Base-by-base conservation (phyloP, 305 asterid species). In the Solanum hybrid region DNA sequence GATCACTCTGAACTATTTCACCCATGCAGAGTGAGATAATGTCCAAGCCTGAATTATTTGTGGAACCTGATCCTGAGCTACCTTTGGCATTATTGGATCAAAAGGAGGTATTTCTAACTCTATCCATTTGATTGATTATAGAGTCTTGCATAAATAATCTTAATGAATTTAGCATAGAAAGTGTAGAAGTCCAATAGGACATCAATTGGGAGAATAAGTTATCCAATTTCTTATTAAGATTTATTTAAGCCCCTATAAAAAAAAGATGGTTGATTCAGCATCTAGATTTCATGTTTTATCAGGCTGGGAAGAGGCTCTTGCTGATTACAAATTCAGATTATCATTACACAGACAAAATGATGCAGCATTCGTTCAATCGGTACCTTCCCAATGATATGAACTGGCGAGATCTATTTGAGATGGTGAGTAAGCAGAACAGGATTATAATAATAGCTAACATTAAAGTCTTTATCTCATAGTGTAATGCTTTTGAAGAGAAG, bases 41-140 rank as follows among this genome's bases (percentile, higher is more conserved):
- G 99, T 96, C 99, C 91, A 96, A 92, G 90, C 99, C 99, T 81
- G 98, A 96, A 92, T 94, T 95, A 90, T 96, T 96, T 93, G 98
- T 96, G 79, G 99, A 96, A 89, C 98, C 98, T 90, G 99, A 96
- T 93, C 98, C 98, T 12, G 97, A 96, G 95, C 96, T 96, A 90
- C 99, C 99, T 74, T 95, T 96, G 94, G 98, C 99, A 82, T 91
- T 96, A 57, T 91, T 96, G 93, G 99, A 96, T 92, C 99, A 96
- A 93, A 96, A 96, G 84, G 99, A 96, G 98, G 99, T 96, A 91
- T 46, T 57, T 57, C 75, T 12, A 33, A 78, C 74, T 26, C 28
- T 35, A 29, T 46, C n/a, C 84, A 79, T 61, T 24, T 18, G 36
- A 80, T 81, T 51, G 16, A 64, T 13, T 73, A n/a, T 37, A 85